Percentiles rank a stretch among this genome's conserved stretches.
Evolutionary conservation across 2,329 filamentous ascomycete species (phyloP).

Genomic region (Septoria linicola): DNA sequence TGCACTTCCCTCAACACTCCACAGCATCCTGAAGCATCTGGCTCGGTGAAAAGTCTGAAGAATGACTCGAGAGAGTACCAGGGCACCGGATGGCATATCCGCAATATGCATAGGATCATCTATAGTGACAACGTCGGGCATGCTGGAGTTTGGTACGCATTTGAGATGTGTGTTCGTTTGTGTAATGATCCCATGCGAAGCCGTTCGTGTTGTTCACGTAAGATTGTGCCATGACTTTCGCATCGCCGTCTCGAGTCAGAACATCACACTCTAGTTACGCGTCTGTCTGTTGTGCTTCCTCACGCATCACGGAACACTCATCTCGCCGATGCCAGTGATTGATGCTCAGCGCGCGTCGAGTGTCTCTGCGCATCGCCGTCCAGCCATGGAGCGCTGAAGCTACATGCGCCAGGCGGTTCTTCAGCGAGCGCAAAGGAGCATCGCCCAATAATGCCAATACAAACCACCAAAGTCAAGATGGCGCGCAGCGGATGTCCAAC

Average conservation of each 20-base stretch:
- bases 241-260: too few species aligned
- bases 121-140: too few species aligned
- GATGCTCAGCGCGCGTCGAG: constrained; percentile 28
- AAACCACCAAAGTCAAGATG: neutral
- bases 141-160: too few species aligned
- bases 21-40: too few species aligned
- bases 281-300: neutral
- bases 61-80: too few species aligned
- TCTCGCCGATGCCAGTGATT: constrained; percentile 23
- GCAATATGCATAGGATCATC: too few species aligned
- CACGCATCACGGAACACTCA: neutral
- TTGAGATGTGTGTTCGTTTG: too few species aligned
- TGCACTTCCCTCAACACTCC: too few species aligned
- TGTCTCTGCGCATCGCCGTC: constrained; percentile 20
- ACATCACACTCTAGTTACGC: neutral
- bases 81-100: too few species aligned
- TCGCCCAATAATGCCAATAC: neutral
- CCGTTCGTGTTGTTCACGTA: too few species aligned
- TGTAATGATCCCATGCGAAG: too few species aligned
- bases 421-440: neutral
- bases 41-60: too few species aligned
- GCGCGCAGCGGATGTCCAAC: neutral
- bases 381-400: constrained; percentile 15
- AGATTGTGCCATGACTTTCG: neutral
- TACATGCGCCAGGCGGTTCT: neutral